Evolutionary conservation across 371 early-diverging fungal genomes (phyloP), one percentile per base, ranked within the genome.

Genomic region (Neoconidiobolus thromboides): DNA sequence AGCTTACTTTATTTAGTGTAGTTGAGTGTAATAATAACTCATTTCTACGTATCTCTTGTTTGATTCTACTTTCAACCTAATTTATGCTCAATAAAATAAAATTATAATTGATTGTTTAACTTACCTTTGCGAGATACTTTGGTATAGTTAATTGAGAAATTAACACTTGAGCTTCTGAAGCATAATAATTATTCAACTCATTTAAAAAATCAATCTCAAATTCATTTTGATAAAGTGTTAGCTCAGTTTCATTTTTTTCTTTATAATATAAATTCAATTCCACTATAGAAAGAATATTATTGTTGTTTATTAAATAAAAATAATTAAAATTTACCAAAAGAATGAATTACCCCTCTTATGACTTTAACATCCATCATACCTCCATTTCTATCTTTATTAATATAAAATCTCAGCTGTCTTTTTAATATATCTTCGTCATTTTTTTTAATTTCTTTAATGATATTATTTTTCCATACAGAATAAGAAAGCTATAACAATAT

Each of bases 91-190:
- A 4, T 9, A 9, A 9, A 40, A 3, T 37, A 42, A 10, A 40
- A 6, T n/a, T 3, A 38, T 10, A 46, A 42, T 2, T 41, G 3
- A n/a, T 1, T 10, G 3, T 3, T 10, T 48, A 53, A 41, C n/a
- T 40, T 57, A 78, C 79, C 79, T 89, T 88, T 64, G 85, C 86
- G 91, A 96, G 86, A 69, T 94, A 96, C 49, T 92, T 91, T 26
- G 87, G 80, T 37, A 93, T 78, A 52, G 86, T 78, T 69, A 90
- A 86, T 61, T 89, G 86, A 51, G 80, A 77, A 55, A 93, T 77
- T 64, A 91, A 91, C 36, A 76, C 77, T 65, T 87, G 87, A 43
- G 85, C 82, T 69, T 91, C 93, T 60, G 79, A 77, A 64, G 79
- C 79, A 70, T 93, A 95, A 75, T 87, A 93, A 7, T 75, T 71